phyloP scores from a whole-genome alignment of 83 land plant genomes.

The Larix sibirica region DNA sequence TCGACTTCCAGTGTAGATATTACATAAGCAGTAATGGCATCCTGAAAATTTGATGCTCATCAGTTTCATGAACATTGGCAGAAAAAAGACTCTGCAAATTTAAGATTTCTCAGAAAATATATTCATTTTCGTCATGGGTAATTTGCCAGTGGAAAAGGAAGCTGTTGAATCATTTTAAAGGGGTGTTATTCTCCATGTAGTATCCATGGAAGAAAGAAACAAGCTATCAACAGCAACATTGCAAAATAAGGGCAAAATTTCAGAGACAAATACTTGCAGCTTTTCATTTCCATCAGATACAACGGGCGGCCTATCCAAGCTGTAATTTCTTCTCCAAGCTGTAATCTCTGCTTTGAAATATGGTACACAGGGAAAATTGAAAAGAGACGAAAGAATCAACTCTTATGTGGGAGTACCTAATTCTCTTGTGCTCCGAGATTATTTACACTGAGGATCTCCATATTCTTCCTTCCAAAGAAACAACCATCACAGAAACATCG shows the following conservation, averaged over 20 bases:
- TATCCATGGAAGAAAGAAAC: neutral
- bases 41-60: neutral
- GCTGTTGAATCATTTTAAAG: neutral
- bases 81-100: neutral
- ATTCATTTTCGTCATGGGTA: neutral
- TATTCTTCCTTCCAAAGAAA: conserved; percentile 95
- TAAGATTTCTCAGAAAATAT: neutral
- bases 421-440: neutral
- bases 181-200: neutral
- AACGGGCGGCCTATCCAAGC: conserved; percentile 10
- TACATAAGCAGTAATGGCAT: neutral
- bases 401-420: neutral
- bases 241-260: conserved; percentile 6
- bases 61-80: neutral
- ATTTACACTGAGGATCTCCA: conserved; percentile 88
- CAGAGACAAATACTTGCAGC: conserved; percentile 3
- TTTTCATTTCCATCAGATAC: conserved; percentile 7
- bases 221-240: neutral
- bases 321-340: conserved; percentile 11
- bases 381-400: conserved; percentile 10
- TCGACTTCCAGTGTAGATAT: neutral
- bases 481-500: conserved; percentile 94
- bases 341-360: conserved; percentile 11
- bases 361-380: neutral
- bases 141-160: neutral